These are phyloP conservation scores for Fusarium burgessii DNA, from an alignment of 2,329 filamentous ascomycete genomes.

Conservation along the genomic window DNA sequence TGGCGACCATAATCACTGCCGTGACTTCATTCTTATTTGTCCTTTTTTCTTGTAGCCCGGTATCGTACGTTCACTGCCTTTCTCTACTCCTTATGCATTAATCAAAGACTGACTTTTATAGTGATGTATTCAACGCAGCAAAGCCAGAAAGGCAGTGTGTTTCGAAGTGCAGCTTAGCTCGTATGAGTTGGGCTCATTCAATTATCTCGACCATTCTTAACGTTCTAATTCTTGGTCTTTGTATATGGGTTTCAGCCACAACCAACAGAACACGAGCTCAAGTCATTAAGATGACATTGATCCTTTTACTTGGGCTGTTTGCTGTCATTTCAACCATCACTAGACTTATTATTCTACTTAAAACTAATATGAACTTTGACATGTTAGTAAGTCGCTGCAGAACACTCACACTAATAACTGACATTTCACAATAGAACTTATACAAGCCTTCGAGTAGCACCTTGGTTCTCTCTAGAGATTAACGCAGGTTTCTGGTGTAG, in stretches of 20 bases:
- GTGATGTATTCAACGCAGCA: constrained; percentile 37
- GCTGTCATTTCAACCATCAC: constrained; percentile 54
- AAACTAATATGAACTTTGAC: constrained; percentile 47
- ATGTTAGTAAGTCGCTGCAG: constrained; percentile 46
- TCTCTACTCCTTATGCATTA: too few species aligned
- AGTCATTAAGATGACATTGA: constrained; percentile 51
- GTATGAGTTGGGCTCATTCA: constrained; percentile 53
- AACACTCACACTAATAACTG: background rate
- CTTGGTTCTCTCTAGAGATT: constrained; percentile 57
- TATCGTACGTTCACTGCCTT: constrained; percentile 21
- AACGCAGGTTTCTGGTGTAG: constrained; percentile 58
- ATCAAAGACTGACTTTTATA: background rate
- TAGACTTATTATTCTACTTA: constrained; percentile 53
- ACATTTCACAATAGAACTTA: constrained; percentile 48
- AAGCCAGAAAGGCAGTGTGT: constrained; percentile 34
- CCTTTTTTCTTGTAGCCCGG: constrained; percentile 37
- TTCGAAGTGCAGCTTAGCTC: constrained; percentile 26
- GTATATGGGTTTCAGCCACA: constrained; percentile 53
- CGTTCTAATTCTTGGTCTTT: constrained; percentile 50
- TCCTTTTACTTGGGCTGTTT: constrained; percentile 55
- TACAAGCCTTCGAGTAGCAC: constrained; percentile 51
- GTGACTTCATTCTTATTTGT: constrained; percentile 39
- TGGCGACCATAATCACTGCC: constrained; percentile 23
- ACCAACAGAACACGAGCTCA: constrained; percentile 53
- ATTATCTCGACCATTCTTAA: constrained; percentile 52